phyloP scores from a whole-genome alignment of 495 filamentous ascomycete genomes.

The Hamigera avellanea region DNA sequence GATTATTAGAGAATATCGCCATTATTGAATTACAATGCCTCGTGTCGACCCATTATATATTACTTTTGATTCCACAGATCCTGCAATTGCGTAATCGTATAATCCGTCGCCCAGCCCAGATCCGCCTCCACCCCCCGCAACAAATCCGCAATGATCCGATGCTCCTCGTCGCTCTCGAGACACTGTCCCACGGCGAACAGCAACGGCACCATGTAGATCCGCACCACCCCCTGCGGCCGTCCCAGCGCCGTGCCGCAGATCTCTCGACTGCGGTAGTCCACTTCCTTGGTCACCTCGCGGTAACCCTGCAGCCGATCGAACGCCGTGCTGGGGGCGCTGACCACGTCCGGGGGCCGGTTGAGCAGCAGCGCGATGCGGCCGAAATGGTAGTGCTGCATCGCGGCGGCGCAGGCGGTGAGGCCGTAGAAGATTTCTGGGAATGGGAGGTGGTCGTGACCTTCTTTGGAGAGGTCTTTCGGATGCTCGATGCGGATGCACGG shows the following conservation, averaged over 20 bases:
- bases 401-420: conserved; percentile 20
- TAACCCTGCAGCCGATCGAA: conserved; percentile 31
- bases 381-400: conserved; percentile 34
- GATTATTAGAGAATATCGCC: too few species aligned
- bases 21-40: too few species aligned
- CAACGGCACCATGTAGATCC: conserved; percentile 26
- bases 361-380: conserved; percentile 26
- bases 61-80: conserved; percentile 21
- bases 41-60: too few species aligned
- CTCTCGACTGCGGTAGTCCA: conserved; percentile 28
- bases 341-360: conserved; percentile 24
- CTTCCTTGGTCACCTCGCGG: conserved; percentile 31
- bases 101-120: conserved; percentile 26
- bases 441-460: conserved; percentile 13
- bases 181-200: conserved; percentile 30
- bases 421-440: conserved; percentile 30
- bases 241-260: conserved; percentile 29
- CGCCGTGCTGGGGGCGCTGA: conserved; percentile 24
- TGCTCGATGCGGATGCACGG: conserved; percentile 27
- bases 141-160: conserved; percentile 25
- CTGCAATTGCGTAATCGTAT: conserved; percentile 21
- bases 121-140: conserved; percentile 27
- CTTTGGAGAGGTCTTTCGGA: conserved; percentile 19
- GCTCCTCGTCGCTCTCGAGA: conserved; percentile 21
- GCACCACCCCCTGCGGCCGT: conserved; percentile 22